Base-by-base conservation (phyloP, 139 green algal species). In the Marvania coccoides region DNA sequence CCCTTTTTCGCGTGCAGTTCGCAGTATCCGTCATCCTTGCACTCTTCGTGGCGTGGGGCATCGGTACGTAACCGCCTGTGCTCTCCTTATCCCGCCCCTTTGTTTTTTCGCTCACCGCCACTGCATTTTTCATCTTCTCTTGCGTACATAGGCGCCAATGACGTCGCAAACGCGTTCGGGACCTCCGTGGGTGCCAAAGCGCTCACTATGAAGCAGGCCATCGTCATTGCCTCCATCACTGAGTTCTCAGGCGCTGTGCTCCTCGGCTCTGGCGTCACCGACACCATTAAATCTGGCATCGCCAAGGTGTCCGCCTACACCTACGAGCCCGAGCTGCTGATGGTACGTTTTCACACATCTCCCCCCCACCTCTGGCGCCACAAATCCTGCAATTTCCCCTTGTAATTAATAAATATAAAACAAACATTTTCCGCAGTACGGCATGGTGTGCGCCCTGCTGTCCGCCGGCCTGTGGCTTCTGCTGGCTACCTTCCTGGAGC, bases 371-470 rank as follows among this genome's bases (percentile, higher is more conserved):
- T n/a, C n/a, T n/a, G n/a, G n/a, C n/a, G n/a, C n/a, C n/a, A n/a
- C n/a, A n/a, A n/a, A n/a, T n/a, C n/a, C n/a, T n/a, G n/a, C n/a
- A n/a, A n/a, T n/a, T n/a, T n/a, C n/a, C n/a, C n/a, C n/a, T n/a
- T n/a, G n/a, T n/a, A n/a, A n/a, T n/a, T n/a, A n/a, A n/a, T n/a
- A n/a, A n/a, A n/a, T n/a, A n/a, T n/a, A n/a, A n/a, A n/a, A n/a
- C n/a, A n/a, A n/a, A n/a, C n/a, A n/a, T n/a, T n/a, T n/a, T n/a
- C n/a, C n/a, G n/a, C n/a, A n/a, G n/a, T 88, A 81, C 36, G 84
- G 84, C 37, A 88, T 89, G 75, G 54, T 90, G 23, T 85, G 75
- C 53, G 75, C 75, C 2, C 34, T 87, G 36, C 48, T 72, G 2
- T 71, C 80, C 1, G 72, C 84, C 4, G 80, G 73, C 23, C 40